These are phyloP conservation scores for Pittosporum tobira DNA, from an alignment of 129 eudicot species.

Conservation along the genomic window DNA sequence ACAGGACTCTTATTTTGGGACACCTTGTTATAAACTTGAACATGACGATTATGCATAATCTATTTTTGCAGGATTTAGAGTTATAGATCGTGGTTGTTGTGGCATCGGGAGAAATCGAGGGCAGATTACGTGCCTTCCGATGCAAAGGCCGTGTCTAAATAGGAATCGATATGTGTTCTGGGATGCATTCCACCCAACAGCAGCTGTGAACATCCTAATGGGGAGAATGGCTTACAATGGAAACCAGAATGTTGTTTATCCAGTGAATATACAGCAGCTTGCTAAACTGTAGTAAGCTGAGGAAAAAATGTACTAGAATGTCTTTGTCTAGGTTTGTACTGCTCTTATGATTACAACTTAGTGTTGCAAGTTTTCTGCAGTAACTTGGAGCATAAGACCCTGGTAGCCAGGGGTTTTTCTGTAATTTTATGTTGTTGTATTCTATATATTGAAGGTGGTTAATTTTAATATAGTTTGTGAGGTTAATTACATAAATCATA, in stretches of 20 bases:
- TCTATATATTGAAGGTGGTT: not conserved
- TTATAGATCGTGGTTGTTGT: constrained; percentile 66
- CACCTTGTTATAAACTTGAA: too few relatives aligned
- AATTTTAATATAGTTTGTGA: too few relatives aligned
- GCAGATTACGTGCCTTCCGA: constrained; percentile 83
- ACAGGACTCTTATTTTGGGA: too few relatives aligned
- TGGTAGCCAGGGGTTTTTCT: not conserved
- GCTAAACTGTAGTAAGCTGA: constrained; percentile 19
- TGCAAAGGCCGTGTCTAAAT: constrained; percentile 64
- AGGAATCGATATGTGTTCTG: constrained; percentile 68
- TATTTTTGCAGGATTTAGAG: constrained; percentile 51
- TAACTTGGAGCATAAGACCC: not conserved
- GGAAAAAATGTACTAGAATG: too few relatives aligned
- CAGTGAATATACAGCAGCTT: constrained; percentile 74
- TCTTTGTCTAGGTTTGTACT: not conserved
- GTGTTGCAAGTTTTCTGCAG: not conserved
- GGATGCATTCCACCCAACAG: constrained; percentile 97
- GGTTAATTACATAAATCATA: too few relatives aligned
- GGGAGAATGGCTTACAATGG: constrained; percentile 65
- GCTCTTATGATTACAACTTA: not conserved
- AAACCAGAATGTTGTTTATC: constrained; percentile 41
- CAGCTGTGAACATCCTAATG: constrained; percentile 65
- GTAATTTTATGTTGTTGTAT: not conserved
- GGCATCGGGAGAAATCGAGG: constrained; percentile 83
- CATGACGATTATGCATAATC: too few relatives aligned